Conservation (phyloP, 768 basidiomycete genomes). For the Kockovaella imperatae region DNA sequence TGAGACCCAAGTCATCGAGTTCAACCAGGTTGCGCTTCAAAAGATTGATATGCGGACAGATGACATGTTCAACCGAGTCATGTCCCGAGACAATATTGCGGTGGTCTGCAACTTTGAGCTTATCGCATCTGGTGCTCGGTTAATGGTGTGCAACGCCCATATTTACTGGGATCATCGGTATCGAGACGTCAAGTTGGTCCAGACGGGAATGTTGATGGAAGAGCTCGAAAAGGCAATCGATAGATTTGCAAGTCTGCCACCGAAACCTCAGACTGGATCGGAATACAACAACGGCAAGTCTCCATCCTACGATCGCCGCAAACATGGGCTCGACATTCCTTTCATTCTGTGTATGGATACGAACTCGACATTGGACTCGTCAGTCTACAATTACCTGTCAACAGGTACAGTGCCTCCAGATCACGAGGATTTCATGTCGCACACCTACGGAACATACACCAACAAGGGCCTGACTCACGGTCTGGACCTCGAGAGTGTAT, state of each 20-base stretch:
- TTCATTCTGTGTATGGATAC: constrained; percentile 88
- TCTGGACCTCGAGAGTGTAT: constrained; percentile 76
- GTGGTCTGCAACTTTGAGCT: constrained; percentile 80
- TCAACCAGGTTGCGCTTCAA: constrained; percentile 84
- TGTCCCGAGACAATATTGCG: constrained; percentile 89
- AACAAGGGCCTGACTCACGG: constrained; percentile 65
- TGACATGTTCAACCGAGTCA: constrained; percentile 98
- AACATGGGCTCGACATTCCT: constrained; percentile 74
- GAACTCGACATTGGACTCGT: constrained; percentile 78
- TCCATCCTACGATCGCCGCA: constrained; percentile 29
- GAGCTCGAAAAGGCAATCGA: constrained; percentile 84
- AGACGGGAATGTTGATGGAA: constrained; percentile 82
- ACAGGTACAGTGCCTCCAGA: constrained; percentile 57
- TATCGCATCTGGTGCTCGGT: constrained; percentile 71
- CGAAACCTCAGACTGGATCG: constrained; percentile 43
- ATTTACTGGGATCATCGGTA: constrained; percentile 87
- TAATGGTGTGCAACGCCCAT: constrained; percentile 84
- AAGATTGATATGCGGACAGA: constrained; percentile 73
- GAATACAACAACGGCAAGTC: constrained; percentile 28
- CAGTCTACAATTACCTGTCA: constrained; percentile 84
- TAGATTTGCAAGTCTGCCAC: constrained; percentile 75
- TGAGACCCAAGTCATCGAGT: constrained; percentile 88
- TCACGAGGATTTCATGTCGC: constrained; percentile 86
- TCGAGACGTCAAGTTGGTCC: constrained; percentile 94
- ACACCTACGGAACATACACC: constrained; percentile 89